Base-by-base conservation (phyloP, 2,329 filamentous ascomycete species). In the Monosporascus cannonballus region DNA sequence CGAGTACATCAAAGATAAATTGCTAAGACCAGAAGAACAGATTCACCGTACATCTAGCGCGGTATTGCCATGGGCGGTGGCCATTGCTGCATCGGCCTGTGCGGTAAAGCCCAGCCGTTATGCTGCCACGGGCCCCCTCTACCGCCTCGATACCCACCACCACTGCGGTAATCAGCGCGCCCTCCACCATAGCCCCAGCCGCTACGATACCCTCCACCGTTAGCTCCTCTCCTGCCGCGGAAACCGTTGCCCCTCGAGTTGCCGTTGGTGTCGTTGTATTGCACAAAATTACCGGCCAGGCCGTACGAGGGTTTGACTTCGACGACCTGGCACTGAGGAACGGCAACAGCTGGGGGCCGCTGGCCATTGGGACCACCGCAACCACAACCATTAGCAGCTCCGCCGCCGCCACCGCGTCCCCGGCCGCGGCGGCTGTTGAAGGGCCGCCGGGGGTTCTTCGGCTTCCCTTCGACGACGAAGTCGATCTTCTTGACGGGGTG, bases 401-500 rank as follows among this genome's bases (percentile, higher is more conserved):
- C 41, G 8, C 42, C 42, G 17, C 42, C 42, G 17, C 59, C 61
- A 6, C 61, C 61, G 4, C 63, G 59, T 15, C 61, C 61, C 27
- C 59, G 62, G 3, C 66, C 66, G 20, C 65, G 63, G 14, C 64
- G 60, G 2, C 70, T 67, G 20, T 60, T 54, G 39, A 68, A 70
- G 1, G 68, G 65, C 4, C 69, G 55, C 25, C 69, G 69, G 1
- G 65, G 60, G 6, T 58, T 64, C 52, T 69, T 71, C 0, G 74
- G 77, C 57, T 77, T 78, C 4, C 72, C 70, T 9, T 78, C 83
- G 22, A 87, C 73, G 0, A 73, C 74, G 54, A 87, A 90, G 2
- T 86, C 75, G 41, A 89, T 88, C 56, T 71, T 76, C 60, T 84
- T 80, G 46, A 89, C 64, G 0, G 88, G 87, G 22, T 83, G 71